Evolutionary conservation across 768 basidiomycete genomes (phyloP).

Genomic region (Podaxis sp.): DNA sequence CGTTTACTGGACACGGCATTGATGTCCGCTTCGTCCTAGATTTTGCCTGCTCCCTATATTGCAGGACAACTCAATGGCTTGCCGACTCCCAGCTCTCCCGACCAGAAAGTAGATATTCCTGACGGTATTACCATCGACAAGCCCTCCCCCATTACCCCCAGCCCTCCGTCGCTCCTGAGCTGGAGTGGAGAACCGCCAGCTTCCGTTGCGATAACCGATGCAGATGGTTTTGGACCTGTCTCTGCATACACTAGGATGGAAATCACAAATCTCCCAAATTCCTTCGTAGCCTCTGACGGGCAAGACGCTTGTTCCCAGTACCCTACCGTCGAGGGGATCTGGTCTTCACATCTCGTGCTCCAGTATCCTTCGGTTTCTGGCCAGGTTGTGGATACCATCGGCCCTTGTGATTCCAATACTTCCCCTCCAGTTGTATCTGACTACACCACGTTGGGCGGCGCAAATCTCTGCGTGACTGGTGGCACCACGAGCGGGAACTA

Average conservation of each 20-base stretch:
- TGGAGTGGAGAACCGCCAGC: background rate
- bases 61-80: too few species aligned
- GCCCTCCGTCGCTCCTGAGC: background rate
- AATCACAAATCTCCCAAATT: background rate
- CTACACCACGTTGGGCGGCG: background rate
- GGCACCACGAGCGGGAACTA: background rate
- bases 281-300: background rate
- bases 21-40: background rate
- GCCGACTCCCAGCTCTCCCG: background rate
- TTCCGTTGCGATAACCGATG: background rate
- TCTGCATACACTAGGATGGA: background rate
- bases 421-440: background rate
- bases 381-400: background rate
- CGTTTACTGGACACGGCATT: background rate
- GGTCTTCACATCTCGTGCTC: background rate
- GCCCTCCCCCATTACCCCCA: background rate
- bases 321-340: background rate
- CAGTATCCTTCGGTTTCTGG: background rate
- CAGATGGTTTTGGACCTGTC: background rate
- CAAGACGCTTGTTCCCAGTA: background rate
- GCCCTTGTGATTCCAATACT: background rate
- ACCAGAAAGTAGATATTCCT: background rate
- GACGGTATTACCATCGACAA: background rate
- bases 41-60: background rate
- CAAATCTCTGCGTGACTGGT: background rate